Conservation (phyloP, 1,284 basidiomycete genomes). For the Exsudoporus floridanus region DNA sequence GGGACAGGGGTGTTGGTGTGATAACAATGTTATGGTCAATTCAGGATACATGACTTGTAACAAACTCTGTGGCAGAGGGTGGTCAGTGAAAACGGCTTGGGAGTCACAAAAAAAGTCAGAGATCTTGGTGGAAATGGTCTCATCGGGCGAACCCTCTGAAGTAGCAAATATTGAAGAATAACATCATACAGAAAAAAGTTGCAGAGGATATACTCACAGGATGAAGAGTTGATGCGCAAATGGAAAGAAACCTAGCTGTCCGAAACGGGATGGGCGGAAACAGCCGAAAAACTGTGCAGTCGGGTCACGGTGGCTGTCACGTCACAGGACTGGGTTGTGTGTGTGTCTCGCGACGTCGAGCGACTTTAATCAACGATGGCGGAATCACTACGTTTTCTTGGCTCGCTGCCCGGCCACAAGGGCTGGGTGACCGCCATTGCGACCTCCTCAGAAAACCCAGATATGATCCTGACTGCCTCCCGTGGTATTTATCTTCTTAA, state of each 20-base stretch:
- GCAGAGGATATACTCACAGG: conserved; percentile 21
- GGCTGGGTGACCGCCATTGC: conserved; percentile 98
- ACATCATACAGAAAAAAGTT: conserved; percentile 43
- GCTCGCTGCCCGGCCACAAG: conserved; percentile 92
- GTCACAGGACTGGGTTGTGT: conserved; percentile 26
- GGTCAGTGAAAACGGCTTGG: conserved; percentile 12
- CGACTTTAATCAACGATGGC: conserved; percentile 56
- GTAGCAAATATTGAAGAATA: conserved; percentile 75
- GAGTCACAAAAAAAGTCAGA: conserved; percentile 47
- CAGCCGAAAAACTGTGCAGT: conserved; percentile 44
- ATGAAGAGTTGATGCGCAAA: too few species aligned
- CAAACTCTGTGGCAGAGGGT: background rate
- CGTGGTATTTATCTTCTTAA: conserved; percentile 65
- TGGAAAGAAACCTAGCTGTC: background rate
- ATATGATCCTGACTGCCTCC: conserved; percentile 96
- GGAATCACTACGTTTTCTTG: conserved; percentile 89
- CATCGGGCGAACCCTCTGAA: conserved; percentile 75
- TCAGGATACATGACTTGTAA: too few species aligned
- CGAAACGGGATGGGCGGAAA: conserved; percentile 22
- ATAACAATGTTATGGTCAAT: background rate
- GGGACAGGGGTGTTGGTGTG: too few species aligned
- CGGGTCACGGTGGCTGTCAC: conserved; percentile 65
- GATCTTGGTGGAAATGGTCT: conserved; percentile 83
- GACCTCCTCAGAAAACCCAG: conserved; percentile 94
- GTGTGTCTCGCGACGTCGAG: conserved; percentile 36